A percentile compares a stretch with the other conserved stretches of the same genome.
Evolutionary conservation across 352 stramenopile genomes (phyloP).

Genomic region (Aphanomyces invadans): DNA sequence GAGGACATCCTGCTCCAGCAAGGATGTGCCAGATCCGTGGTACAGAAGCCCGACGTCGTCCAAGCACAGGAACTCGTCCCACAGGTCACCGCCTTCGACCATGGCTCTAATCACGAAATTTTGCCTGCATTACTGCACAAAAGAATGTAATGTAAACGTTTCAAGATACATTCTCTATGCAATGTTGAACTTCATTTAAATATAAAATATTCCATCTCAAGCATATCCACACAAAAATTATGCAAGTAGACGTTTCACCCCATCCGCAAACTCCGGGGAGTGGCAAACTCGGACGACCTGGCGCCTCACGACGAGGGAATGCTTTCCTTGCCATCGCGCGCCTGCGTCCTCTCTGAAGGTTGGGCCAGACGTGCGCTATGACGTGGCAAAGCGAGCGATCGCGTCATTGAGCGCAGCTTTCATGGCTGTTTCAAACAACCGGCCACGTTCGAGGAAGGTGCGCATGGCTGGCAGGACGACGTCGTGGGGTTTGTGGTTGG

Average conservation of each 20-base stretch:
- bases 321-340: not conserved
- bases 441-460: not conserved
- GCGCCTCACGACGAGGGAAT: too few species aligned
- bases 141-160: not conserved
- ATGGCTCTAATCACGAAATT: not conserved
- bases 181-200: not conserved
- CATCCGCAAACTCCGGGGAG: not conserved
- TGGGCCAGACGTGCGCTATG: not conserved
- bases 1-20: not conserved
- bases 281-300: too few species aligned
- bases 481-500: not conserved
- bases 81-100: not conserved
- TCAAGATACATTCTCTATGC: not conserved
- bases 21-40: not conserved
- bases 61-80: not conserved
- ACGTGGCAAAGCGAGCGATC: slow-evolving; percentile 4
- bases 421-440: slow-evolving; percentile 10
- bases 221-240: not conserved
- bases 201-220: not conserved
- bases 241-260: not conserved
- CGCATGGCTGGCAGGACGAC: slow-evolving; percentile 3
- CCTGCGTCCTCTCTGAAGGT: too few species aligned
- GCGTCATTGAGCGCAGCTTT: not conserved
- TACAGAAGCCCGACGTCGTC: not conserved
- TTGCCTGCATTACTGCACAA: not conserved